Evolutionary conservation across 495 filamentous ascomycete species (phyloP).

Genomic region (Margaritispora aquatica): DNA sequence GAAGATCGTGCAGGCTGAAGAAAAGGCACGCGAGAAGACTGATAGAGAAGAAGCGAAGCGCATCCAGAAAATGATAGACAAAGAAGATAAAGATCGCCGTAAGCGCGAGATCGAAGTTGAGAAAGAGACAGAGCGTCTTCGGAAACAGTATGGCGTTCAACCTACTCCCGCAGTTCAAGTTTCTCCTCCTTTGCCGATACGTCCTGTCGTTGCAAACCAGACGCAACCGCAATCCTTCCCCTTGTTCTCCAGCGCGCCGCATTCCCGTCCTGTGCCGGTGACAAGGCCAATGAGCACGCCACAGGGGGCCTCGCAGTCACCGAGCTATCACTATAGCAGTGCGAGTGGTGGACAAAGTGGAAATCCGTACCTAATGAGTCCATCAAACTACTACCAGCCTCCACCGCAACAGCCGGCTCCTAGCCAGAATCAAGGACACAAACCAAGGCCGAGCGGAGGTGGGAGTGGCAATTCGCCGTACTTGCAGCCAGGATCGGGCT

Average conservation of each 20-base stretch:
- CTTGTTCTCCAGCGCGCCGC: constrained; percentile 12
- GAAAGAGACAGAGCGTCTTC: constrained; percentile 77
- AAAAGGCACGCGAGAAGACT: constrained; percentile 44
- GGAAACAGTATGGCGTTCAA: constrained; percentile 58
- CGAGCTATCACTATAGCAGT: background rate
- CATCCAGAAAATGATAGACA: constrained; percentile 69
- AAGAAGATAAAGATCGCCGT: constrained; percentile 65
- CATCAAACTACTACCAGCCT: background rate
- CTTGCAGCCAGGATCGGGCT: constrained; percentile 17
- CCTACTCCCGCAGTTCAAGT: background rate
- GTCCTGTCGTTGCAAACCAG: background rate
- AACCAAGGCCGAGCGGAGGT: no score
- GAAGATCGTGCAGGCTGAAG: constrained; percentile 48
- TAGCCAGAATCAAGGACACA: no score
- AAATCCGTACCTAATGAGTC: background rate
- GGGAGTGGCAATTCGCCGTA: constrained; percentile 6
- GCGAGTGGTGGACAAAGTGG: background rate
- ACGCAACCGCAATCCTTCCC: constrained; percentile 1
- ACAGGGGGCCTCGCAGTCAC: background rate
- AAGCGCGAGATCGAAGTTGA: constrained; percentile 66
- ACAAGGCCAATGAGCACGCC: constrained; percentile 20
- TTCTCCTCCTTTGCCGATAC: constrained; percentile 1
- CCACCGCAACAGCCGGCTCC: background rate
- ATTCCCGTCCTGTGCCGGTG: constrained; percentile 12
- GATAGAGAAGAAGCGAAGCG: constrained; percentile 59